These are phyloP conservation scores for Podospora pseudopauciseta DNA, from an alignment of 495 filamentous ascomycete species.

Conservation along the genomic window DNA sequence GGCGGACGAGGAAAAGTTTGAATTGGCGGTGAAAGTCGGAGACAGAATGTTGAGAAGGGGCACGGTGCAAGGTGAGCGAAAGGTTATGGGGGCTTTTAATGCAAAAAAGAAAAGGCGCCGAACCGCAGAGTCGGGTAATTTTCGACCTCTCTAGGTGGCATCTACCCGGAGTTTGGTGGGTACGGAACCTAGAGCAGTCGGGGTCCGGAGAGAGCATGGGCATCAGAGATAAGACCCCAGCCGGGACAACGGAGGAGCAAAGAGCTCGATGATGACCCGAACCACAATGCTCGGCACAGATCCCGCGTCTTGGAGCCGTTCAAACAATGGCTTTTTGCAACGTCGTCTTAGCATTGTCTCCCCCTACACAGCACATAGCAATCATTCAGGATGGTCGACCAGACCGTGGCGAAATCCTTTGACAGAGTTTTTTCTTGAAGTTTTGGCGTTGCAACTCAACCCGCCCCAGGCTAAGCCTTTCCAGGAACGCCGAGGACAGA, in stretches of 20 bases:
- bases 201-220: not conserved
- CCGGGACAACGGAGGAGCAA: not conserved
- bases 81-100: conserved; percentile 3
- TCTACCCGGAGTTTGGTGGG: conserved; percentile 1
- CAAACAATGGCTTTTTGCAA: not conserved
- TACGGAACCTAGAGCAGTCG: not conserved
- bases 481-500: too few species aligned
- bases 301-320: not conserved
- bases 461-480: too few species aligned
- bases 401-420: too few species aligned
- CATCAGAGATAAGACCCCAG: not conserved
- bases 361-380: too few species aligned
- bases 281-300: not conserved
- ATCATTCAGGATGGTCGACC: too few species aligned
- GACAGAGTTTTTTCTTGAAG: too few species aligned
- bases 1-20: not conserved
- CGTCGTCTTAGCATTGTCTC: not conserved
- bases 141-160: not conserved
- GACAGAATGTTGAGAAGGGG: not conserved
- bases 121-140: not conserved
- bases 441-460: too few species aligned
- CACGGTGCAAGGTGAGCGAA: not conserved
- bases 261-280: not conserved
- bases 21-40: not conserved
- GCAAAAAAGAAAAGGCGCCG: conserved; percentile 5